Base-by-base conservation (phyloP, 2,329 filamentous ascomycete species). In the Madurella mycetomatis region DNA sequence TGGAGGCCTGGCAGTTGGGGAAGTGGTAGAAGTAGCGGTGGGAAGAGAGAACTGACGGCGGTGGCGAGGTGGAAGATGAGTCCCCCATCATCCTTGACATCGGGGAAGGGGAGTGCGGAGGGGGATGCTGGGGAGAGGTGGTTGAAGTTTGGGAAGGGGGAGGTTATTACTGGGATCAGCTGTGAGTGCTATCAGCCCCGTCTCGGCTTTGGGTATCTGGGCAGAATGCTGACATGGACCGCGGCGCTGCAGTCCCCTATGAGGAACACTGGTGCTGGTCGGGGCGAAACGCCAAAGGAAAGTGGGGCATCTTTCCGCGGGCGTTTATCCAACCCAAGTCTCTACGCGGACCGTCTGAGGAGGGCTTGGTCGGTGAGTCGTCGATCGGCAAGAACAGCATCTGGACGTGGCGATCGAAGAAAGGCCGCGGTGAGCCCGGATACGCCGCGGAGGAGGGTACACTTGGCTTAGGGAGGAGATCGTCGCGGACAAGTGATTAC, bases 111-210 rank as follows among this genome's bases (percentile, higher is more conserved):
- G 44, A 30, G 37, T 16, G 30, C 12, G 30, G 32, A 30, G 5
- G 42, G 15, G 42, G 42, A 11, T 9, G 53, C 47, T 2, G 61
- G 65, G 39, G 71, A 69, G 11, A 64, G 62, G n/a, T 82, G 80
- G 79, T 69, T 83, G 16, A 76, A 72, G 62, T 79, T 88, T 61
- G 81, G 85, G 43, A 84, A 83, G 65, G 81, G 80, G 18, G 85
- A 88, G 53, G 73, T 76, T 2, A 85, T 87, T 16, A 83, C 77
- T 60, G 89, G 84, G 68, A 89, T 82, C 32, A 70, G 69, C 51
- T 82, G 78, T 80, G 64, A 72, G 77, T 74, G 17, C 17, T 48
- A 3, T 25, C 15, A 5, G 25, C n/a, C 49, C 5, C n/a, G 7
- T 25, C 41, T 17, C 18, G 42, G 11, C 15, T 51, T 13, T 18